These are phyloP conservation scores for Chlorella ohadii DNA, from an alignment of 139 green algal genomes.

Conservation along the genomic window DNA sequence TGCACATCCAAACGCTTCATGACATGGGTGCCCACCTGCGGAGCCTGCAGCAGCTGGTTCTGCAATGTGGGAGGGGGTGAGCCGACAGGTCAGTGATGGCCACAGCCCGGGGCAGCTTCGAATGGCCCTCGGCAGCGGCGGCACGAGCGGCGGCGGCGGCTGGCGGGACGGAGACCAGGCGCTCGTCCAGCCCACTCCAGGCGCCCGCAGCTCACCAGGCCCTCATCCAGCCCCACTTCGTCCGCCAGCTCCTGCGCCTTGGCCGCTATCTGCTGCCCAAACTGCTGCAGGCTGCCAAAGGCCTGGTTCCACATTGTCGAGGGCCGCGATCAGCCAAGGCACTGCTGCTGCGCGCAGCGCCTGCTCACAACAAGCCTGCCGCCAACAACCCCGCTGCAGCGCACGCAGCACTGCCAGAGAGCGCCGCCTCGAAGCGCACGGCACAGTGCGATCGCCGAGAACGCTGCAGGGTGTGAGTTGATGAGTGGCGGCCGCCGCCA, in stretches of 20 bases:
- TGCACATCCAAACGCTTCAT: background rate
- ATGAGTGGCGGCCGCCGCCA: too few relatives aligned
- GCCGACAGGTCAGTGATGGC: background rate
- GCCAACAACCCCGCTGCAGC: too few relatives aligned
- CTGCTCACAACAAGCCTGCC: too few relatives aligned
- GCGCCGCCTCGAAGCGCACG: too few relatives aligned
- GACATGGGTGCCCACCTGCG: background rate
- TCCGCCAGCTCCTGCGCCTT: constrained; percentile 15
- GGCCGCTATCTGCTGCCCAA: background rate
- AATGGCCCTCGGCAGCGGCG: background rate
- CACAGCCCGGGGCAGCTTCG: background rate
- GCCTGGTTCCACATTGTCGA: too few relatives aligned
- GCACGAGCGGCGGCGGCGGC: background rate
- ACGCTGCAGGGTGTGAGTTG: too few relatives aligned
- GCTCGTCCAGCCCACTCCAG: background rate
- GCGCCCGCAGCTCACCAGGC: background rate
- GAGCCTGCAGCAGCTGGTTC: constrained; percentile 19
- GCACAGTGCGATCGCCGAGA: too few relatives aligned
- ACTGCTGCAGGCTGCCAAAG: too few relatives aligned
- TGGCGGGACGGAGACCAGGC: background rate
- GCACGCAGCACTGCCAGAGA: too few relatives aligned
- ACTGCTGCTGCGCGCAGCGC: too few relatives aligned
- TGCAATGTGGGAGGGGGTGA: background rate
- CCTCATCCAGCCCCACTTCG: background rate
- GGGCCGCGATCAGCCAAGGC: too few relatives aligned